Percentiles rank a stretch among this genome's conserved stretches.
phyloP scores from a whole-genome alignment of 495 filamentous ascomycete species.

The Cenococcum geophilum region DNA sequence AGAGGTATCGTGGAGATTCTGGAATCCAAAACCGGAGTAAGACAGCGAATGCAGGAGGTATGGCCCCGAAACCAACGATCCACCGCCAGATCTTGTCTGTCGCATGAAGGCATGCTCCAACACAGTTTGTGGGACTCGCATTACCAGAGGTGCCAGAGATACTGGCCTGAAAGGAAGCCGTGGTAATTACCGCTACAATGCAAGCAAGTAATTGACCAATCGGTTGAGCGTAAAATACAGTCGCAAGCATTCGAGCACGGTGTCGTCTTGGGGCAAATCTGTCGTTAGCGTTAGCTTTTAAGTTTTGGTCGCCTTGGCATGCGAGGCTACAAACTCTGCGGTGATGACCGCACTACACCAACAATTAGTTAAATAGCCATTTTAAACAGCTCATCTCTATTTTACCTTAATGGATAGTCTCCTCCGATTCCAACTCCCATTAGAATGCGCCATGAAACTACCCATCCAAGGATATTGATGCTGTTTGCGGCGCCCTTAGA shows the following conservation, averaged over 20 bases:
- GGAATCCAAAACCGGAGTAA: background rate
- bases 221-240: slow-evolving; percentile 1
- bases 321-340: too few relatives aligned
- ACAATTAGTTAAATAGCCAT: too few relatives aligned
- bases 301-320: background rate
- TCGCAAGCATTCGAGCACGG: background rate
- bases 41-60: slow-evolving; percentile 4
- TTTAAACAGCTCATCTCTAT: too few relatives aligned
- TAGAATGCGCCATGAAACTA: background rate
- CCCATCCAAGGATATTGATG: slow-evolving; percentile 2
- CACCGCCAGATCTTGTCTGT: slow-evolving; percentile 1
- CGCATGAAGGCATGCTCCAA: background rate
- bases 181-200: background rate
- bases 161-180: background rate
- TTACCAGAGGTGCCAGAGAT: background rate
- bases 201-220: background rate
- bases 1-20: background rate
- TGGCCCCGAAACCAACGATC: slow-evolving; percentile 7
- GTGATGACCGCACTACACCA: too few relatives aligned
- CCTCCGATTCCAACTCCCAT: background rate
- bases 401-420: background rate
- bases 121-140: background rate
- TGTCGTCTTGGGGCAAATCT: slow-evolving; percentile 1
- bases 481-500: background rate
- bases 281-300: background rate